These are phyloP conservation scores for Fagopyrum esculentum DNA, from an alignment of 148 eudicot species.

Conservation along the genomic window DNA sequence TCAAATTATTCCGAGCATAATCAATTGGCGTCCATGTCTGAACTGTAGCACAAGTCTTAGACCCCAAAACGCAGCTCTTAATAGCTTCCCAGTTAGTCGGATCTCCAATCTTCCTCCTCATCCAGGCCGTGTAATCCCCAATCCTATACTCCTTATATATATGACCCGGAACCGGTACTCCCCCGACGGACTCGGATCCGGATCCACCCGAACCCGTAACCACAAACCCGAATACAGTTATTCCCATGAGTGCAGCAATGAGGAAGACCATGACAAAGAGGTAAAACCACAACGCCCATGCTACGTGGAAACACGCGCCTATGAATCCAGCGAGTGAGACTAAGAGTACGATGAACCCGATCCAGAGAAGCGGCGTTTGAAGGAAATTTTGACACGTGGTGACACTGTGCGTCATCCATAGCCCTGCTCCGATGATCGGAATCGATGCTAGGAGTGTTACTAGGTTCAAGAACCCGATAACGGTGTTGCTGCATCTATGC, in stretches of 20 bases:
- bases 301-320: conserved; percentile 81
- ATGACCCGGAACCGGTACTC: conserved; percentile 46
- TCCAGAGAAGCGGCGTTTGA: conserved; percentile 68
- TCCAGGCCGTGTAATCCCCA: conserved; percentile 58
- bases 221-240: conserved; percentile 78
- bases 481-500: conserved; percentile 82
- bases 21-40: conserved; percentile 71
- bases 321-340: conserved; percentile 81
- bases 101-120: conserved; percentile 45
- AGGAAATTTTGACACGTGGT: conserved; percentile 79
- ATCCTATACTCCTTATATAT: conserved; percentile 60
- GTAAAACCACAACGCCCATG: conserved; percentile 82
- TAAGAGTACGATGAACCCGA: conserved; percentile 68
- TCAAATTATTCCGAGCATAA: conserved; percentile 58
- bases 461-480: conserved; percentile 84
- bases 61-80: conserved; percentile 61
- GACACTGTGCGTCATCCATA: conserved; percentile 68
- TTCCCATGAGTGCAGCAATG: conserved; percentile 38
- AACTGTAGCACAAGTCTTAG: conserved; percentile 67
- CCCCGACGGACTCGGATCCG: conserved; percentile 59
- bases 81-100: conserved; percentile 52
- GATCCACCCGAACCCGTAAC: conserved; percentile 49
- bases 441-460: conserved; percentile 80
- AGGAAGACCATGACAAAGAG: conserved; percentile 61
- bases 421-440: conserved; percentile 87